These are phyloP conservation scores for Claviceps quebecensis DNA, from an alignment of 2,329 filamentous ascomycete genomes.

Conservation along the genomic window DNA sequence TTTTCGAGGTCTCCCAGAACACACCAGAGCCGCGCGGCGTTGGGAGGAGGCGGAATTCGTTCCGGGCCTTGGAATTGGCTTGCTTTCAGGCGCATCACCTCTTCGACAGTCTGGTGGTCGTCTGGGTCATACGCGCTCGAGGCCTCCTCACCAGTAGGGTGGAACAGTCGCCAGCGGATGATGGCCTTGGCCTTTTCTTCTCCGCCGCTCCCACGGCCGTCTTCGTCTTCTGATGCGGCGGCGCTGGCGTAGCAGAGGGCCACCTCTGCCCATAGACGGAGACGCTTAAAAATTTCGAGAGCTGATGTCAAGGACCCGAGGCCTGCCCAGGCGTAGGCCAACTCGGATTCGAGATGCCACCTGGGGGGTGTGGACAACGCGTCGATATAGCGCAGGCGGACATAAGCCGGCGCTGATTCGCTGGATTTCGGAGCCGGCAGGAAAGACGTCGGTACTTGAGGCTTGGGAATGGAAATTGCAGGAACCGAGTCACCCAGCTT, in stretches of 20 bases:
- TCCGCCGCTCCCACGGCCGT: conserved; percentile 38
- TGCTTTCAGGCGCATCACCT: conserved; percentile 42
- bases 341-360: conserved; percentile 89
- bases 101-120: conserved; percentile 37
- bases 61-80: conserved; percentile 47
- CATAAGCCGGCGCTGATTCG: conserved; percentile 64
- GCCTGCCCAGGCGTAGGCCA: conserved; percentile 83
- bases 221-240: conserved; percentile 42
- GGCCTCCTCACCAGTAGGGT: conserved; percentile 33
- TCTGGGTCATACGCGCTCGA: conserved; percentile 25
- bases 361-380: conserved; percentile 69
- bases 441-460: conserved; percentile 55
- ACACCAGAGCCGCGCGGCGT: conserved; percentile 80
- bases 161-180: conserved; percentile 66
- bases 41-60: conserved; percentile 54
- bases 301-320: conserved; percentile 81
- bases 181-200: conserved; percentile 73
- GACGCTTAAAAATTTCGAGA: conserved; percentile 85
- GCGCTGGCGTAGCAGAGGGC: conserved; percentile 69
- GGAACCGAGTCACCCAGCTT: conserved; percentile 5
- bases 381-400: conserved; percentile 73
- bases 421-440: conserved; percentile 59
- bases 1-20: conserved; percentile 84
- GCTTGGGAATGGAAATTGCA: conserved; percentile 4
- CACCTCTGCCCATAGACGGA: conserved; percentile 90